phyloP scores from a whole-genome alignment of 2,329 filamentous ascomycete genomes.

The Pezicula neosporulosa region DNA sequence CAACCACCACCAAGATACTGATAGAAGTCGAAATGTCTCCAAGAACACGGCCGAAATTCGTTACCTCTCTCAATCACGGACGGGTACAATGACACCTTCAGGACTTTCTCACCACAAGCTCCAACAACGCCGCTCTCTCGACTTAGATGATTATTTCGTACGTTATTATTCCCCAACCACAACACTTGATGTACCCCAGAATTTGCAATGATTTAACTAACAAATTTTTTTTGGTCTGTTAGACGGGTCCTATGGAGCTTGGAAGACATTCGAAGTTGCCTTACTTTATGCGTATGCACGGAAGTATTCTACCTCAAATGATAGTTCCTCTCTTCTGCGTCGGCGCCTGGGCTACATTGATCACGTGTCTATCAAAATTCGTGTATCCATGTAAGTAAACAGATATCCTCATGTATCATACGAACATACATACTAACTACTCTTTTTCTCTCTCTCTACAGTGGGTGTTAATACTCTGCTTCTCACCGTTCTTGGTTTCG shows the following conservation, averaged over 20 bases:
- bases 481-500: slow-evolving; percentile 76
- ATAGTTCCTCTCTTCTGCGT: slow-evolving; percentile 65
- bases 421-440: background rate
- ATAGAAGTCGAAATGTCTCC: no score
- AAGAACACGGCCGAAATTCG: no score
- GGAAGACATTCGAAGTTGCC: slow-evolving; percentile 75
- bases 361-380: slow-evolving; percentile 42
- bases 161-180: background rate
- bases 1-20: no score
- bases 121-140: background rate
- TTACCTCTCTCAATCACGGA: no score
- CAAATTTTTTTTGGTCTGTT: background rate
- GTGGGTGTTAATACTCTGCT: slow-evolving; percentile 63
- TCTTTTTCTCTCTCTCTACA: background rate
- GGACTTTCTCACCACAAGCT: no score
- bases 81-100: no score
- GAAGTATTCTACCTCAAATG: slow-evolving; percentile 71
- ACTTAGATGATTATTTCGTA: slow-evolving; percentile 25
- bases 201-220: no score
- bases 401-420: slow-evolving; percentile 9
- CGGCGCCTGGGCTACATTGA: slow-evolving; percentile 60
- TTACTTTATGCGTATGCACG: slow-evolving; percentile 71
- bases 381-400: slow-evolving; percentile 6
- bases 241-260: slow-evolving; percentile 61
- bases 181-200: no score